These are phyloP conservation scores for Dendrocalamus sinicus DNA, from an alignment of 176 grass and related monocot genomes.

Conservation along the genomic window DNA sequence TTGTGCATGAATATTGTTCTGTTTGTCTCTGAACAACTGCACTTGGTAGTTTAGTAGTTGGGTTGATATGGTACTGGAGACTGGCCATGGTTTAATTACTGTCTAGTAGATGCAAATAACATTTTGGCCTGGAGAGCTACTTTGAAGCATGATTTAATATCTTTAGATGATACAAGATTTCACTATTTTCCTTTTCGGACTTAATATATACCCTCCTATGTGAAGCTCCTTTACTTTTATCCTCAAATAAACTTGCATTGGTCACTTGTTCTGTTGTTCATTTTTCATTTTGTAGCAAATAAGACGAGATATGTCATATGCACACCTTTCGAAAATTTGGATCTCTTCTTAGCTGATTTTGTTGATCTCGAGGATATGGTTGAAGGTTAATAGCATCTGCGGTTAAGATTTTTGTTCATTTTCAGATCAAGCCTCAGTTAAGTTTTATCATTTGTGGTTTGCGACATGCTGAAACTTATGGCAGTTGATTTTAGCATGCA, in stretches of 20 bases:
- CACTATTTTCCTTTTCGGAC: neutral
- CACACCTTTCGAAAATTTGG: neutral
- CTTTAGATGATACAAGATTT: neutral
- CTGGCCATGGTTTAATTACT: neutral
- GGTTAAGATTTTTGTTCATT: neutral
- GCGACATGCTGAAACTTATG: neutral
- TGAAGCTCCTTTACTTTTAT: neutral
- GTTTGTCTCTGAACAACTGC: constrained; percentile 10
- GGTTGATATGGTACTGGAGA: neutral
- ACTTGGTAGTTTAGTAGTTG: neutral
- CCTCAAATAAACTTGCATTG: neutral
- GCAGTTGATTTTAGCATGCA: neutral
- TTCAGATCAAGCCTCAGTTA: neutral
- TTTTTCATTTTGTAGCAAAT: neutral
- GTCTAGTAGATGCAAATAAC: neutral
- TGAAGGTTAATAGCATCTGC: neutral
- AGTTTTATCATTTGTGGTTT: neutral
- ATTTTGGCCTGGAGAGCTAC: neutral
- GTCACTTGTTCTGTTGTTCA: neutral
- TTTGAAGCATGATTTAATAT: neutral
- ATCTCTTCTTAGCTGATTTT: neutral
- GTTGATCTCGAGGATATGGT: neutral
- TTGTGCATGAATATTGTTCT: neutral
- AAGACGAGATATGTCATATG: neutral
- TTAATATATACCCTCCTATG: neutral